A percentile compares a stretch with the other conserved stretches of the same genome.
These are phyloP conservation scores for Crithidia mellificae DNA, from an alignment of 208 protist species.

Conservation along the genomic window DNA sequence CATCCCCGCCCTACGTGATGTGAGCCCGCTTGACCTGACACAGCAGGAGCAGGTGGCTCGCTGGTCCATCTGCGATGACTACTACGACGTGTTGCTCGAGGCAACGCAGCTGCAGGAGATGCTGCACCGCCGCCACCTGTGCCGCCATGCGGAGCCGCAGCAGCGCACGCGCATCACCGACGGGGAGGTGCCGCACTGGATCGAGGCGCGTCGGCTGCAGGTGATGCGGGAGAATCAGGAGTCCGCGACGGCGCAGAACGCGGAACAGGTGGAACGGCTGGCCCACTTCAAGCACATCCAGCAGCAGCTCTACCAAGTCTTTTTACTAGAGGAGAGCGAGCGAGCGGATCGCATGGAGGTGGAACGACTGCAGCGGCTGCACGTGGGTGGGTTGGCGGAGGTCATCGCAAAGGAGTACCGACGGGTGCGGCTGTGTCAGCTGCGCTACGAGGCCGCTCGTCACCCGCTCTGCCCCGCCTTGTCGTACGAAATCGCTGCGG, in stretches of 20 bases:
- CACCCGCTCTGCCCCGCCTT: constrained; percentile 14
- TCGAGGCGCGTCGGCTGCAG: constrained; percentile 27
- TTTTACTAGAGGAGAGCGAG: constrained; percentile 29
- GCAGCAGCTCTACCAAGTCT: constrained; percentile 32
- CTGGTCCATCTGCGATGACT: constrained; percentile 17
- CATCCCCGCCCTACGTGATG: constrained; percentile 17
- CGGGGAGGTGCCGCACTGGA: constrained; percentile 27
- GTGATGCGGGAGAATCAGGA: constrained; percentile 28
- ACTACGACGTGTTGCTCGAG: constrained; percentile 15
- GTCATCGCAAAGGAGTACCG: constrained; percentile 34
- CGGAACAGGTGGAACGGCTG: constrained; percentile 16
- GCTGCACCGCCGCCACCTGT: constrained; percentile 25
- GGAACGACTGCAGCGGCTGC: constrained; percentile 32
- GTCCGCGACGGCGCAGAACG: constrained; percentile 16
- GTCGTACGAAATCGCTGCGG: constrained; percentile 24
- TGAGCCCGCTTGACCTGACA: constrained; percentile 1
- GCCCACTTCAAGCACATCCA: constrained; percentile 26
- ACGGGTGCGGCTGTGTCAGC: constrained; percentile 20
- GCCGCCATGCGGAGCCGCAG: constrained; percentile 17
- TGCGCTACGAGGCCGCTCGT: constrained; percentile 26
- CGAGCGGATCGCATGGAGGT: constrained; percentile 25
- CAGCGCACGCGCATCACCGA: constrained; percentile 14
- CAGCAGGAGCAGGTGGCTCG: constrained; percentile 16
- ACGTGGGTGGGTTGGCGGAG: constrained; percentile 21
- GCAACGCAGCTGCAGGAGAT: constrained; percentile 25